A percentile compares a stretch with the other conserved stretches of the same genome.
These are phyloP conservation scores for Erythrobasidium hasegawianum DNA, from an alignment of 1,284 basidiomycete genomes.

Conservation along the genomic window DNA sequence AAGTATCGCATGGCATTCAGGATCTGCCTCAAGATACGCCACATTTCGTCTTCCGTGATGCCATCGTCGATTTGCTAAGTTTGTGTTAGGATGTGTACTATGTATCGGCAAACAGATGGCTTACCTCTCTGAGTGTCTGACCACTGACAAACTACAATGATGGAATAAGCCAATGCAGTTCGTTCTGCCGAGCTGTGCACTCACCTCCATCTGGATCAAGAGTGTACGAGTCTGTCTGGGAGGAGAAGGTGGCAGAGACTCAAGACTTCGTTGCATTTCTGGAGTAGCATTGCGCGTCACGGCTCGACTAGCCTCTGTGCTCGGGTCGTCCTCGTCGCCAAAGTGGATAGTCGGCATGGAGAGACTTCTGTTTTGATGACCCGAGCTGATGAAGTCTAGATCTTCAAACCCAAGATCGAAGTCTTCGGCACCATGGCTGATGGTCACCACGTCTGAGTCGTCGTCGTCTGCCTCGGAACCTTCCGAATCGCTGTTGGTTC, in stretches of 20 bases:
- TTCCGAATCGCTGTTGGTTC: not conserved
- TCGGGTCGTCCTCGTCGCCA: conserved; percentile 44
- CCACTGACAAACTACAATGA: conserved; percentile 32
- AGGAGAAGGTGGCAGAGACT: conserved; percentile 1
- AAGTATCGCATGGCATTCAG: conserved; percentile 45
- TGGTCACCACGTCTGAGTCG: conserved; percentile 32
- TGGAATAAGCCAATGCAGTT: not conserved
- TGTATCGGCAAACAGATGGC: too few relatives aligned
- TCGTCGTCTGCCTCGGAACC: conserved; percentile 7
- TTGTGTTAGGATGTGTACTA: conserved; percentile 29
- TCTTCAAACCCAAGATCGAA: conserved; percentile 40
- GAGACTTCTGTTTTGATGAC: conserved; percentile 41
- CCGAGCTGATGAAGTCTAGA: conserved; percentile 40
- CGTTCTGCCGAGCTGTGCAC: not conserved
- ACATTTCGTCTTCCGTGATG: conserved; percentile 42
- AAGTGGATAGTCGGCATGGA: conserved; percentile 45
- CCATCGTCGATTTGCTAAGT: conserved; percentile 45
- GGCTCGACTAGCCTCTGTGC: conserved; percentile 15
- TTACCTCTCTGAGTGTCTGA: conserved; percentile 34
- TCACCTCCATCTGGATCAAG: conserved; percentile 40
- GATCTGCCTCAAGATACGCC: conserved; percentile 43
- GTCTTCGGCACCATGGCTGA: conserved; percentile 38
- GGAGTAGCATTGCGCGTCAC: conserved; percentile 20
- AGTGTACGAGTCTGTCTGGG: conserved; percentile 39
- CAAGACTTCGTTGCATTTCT: not conserved